phyloP scores from a whole-genome alignment of 2,329 filamentous ascomycete species.

The Helotiales sp. region DNA sequence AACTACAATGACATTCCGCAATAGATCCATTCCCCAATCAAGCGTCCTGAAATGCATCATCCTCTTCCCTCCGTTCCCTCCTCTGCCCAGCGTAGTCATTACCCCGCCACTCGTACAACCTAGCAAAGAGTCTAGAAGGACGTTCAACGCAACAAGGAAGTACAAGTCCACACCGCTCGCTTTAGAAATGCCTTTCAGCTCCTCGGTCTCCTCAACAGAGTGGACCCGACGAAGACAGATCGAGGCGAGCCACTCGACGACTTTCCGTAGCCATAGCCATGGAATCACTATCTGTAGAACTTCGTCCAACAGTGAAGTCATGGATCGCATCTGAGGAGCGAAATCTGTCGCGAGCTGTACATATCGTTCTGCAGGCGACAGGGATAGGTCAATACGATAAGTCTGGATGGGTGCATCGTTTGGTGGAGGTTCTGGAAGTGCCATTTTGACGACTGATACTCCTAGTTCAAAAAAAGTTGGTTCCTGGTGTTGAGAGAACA shows the following conservation, averaged over 20 bases:
- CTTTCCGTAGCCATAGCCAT: constrained; percentile 31
- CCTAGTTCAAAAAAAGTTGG: background rate
- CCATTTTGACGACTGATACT: background rate
- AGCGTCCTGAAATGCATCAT: constrained; percentile 61
- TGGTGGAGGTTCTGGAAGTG: background rate
- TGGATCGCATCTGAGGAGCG: constrained; percentile 47
- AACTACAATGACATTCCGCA: constrained; percentile 47
- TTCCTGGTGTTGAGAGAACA: background rate
- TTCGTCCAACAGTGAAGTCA: constrained; percentile 57
- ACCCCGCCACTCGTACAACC: constrained; percentile 67
- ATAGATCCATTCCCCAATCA: constrained; percentile 52
- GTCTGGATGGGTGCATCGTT: constrained; percentile 39
- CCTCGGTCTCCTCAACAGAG: constrained; percentile 61
- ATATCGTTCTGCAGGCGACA: constrained; percentile 58
- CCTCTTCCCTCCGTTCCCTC: constrained; percentile 30
- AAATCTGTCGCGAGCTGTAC: constrained; percentile 53
- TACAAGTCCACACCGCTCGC: constrained; percentile 59
- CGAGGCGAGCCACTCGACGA: constrained; percentile 47
- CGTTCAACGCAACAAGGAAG: constrained; percentile 65
- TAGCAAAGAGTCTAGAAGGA: constrained; percentile 65
- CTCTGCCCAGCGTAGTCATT: constrained; percentile 17
- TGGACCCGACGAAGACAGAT: constrained; percentile 56
- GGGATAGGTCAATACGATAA: constrained; percentile 59
- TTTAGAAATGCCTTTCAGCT: constrained; percentile 62
- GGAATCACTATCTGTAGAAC: constrained; percentile 46